Base-by-base conservation (phyloP, 2,329 filamentous ascomycete species). In the Xylaria sp. region DNA sequence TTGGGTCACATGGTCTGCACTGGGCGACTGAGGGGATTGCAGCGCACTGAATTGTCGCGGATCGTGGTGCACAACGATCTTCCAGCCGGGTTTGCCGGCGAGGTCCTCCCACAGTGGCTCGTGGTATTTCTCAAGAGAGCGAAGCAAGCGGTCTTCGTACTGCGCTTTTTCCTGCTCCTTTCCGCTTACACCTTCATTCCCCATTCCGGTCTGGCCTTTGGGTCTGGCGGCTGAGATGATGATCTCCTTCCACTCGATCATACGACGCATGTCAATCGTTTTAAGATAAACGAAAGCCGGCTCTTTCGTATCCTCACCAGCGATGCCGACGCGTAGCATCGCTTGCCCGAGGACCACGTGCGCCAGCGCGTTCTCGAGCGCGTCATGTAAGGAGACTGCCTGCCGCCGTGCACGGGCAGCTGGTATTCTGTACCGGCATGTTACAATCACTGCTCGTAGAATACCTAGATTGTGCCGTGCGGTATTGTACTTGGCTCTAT, bases 281-380 rank as follows among this genome's bases (percentile, higher is more conserved):
- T 79, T 73, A 8, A 87, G 69, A 55, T 81, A 79, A 8, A 83
- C 80, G 73, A 85, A 89, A 36, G 73, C 76, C 0, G 87, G 81
- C 2, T 75, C 66, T 46, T 78, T 79, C n/a, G 80, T 82, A 46
- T 84, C 80, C 57, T 88, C 81, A 49, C 77, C 80, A 1, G 76
- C 74, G 68, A 89, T 85, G 12, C 84, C 86, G 39, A 85, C 82
- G 15, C 83, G 81, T 52, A 89, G 79, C 67, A 83, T 81, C 2
- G 83, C 81, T 63, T 87, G 83, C n/a, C 76, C 76, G 15, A 79
- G 72, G 18, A 87, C 66, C 18, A 75, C 69, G 9, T 67, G 55
- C 15, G 64, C 60, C 18, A 79, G 36, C 25, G 68, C 68, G 55
- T 65, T 67, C n/a, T 72, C 71, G 9, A 72, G 43, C 25, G 48